Percentiles rank a stretch among this genome's conserved stretches.
Conservation (phyloP, 1,139 yeast genomes). For the Zhuliangozyma blackwelliae region DNA sequence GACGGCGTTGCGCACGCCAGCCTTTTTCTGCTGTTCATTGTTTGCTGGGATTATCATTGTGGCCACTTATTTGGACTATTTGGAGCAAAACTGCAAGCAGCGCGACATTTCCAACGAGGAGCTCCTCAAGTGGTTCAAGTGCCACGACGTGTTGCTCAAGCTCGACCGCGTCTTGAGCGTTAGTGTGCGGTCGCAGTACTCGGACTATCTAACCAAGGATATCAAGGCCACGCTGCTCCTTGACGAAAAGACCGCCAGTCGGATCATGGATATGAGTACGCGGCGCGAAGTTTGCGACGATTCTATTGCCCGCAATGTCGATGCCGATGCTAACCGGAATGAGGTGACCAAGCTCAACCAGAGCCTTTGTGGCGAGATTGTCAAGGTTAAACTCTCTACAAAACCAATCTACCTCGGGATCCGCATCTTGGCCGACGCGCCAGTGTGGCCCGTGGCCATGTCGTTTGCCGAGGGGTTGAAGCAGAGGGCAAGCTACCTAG, state of each 20-base stretch:
- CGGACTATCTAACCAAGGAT: constrained; percentile 47
- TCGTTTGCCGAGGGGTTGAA: constrained; percentile 74
- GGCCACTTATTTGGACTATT: constrained; percentile 53
- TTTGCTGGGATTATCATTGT: constrained; percentile 57
- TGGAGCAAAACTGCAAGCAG: constrained; percentile 37
- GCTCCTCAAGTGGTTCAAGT: constrained; percentile 46
- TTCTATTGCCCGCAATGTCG: constrained; percentile 6
- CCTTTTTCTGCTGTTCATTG: constrained; percentile 65
- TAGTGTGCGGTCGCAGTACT: constrained; percentile 30
- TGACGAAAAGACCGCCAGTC: constrained; percentile 2
- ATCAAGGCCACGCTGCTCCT: constrained; percentile 3
- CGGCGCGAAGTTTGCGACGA: constrained; percentile 11
- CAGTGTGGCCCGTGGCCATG: constrained; percentile 77
- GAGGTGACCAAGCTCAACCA: constrained; percentile 8
- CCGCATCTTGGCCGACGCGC: constrained; percentile 72
- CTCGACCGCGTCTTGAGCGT: constrained; percentile 47
- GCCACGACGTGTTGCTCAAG: constrained; percentile 48
- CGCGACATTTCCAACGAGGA: constrained; percentile 37
- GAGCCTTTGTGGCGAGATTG: constrained; percentile 31
- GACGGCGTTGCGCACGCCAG: constrained; percentile 68
- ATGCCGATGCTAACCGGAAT: constrained; percentile 6
- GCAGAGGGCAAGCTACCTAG: constrained; percentile 49
- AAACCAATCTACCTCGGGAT: constrained; percentile 64
- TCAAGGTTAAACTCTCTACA: constrained; percentile 47
- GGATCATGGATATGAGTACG: constrained; percentile 6